Conservation (phyloP, 495 filamentous ascomycete species). For the Hypoxylon lenormandii region DNA sequence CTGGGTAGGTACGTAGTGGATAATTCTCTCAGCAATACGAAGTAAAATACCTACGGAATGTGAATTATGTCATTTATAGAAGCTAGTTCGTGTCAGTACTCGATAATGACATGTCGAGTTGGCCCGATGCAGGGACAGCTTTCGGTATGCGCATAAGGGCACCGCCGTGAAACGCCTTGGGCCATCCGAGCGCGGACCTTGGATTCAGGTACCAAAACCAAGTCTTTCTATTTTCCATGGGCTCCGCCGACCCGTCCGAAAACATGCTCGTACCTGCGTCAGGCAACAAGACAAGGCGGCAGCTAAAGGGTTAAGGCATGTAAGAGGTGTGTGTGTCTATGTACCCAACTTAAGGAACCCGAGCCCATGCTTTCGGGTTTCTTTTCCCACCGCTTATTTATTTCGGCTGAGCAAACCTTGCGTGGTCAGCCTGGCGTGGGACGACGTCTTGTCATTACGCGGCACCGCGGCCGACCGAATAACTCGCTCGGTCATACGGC, state of each 20-base stretch:
- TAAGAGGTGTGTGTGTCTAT: neutral
- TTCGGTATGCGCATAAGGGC: constrained; percentile 16
- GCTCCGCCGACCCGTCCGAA: constrained; percentile 8
- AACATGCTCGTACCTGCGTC: constrained; percentile 37
- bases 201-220: constrained; percentile 28
- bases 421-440: constrained; percentile 9
- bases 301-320: constrained; percentile 1
- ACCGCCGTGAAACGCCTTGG: constrained; percentile 22
- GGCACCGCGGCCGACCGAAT: constrained; percentile 10
- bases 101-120: too few relatives aligned
- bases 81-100: too few relatives aligned
- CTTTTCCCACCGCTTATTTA: constrained; percentile 4
- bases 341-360: constrained; percentile 7
- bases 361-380: constrained; percentile 21
- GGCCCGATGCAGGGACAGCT: neutral
- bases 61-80: too few relatives aligned
- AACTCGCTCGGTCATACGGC: neutral
- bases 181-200: constrained; percentile 4
- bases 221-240: neutral
- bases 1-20: too few relatives aligned
- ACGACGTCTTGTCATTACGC: constrained; percentile 16
- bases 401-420: constrained; percentile 19
- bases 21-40: too few relatives aligned
- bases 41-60: too few relatives aligned
- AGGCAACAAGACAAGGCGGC: constrained; percentile 18